These are phyloP conservation scores for Ophiostoma australiae DNA, from an alignment of 2,329 filamentous ascomycete genomes.

Conservation along the genomic window DNA sequence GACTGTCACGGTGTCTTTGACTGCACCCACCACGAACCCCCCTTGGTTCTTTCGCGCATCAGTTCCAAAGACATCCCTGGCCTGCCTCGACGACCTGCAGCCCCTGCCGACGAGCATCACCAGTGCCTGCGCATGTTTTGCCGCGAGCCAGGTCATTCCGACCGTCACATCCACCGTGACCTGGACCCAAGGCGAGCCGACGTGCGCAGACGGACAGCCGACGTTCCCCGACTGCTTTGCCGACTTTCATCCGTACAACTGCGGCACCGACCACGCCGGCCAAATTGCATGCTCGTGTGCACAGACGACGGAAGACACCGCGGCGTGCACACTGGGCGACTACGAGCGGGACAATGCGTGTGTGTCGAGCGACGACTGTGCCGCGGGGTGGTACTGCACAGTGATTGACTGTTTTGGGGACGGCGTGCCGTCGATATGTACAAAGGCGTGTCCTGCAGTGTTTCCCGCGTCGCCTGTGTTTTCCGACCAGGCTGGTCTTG, in stretches of 20 bases:
- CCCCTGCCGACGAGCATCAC: background rate
- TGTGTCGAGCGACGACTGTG: no score
- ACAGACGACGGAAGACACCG: no score
- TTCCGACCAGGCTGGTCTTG: background rate
- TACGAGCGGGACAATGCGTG: no score
- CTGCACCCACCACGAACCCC: background rate
- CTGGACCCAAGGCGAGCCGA: background rate
- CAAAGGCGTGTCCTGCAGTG: background rate
- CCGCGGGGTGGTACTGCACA: no score
- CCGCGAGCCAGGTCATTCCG: background rate
- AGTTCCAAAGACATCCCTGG: background rate
- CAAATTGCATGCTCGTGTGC: no score
- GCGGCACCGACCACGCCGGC: no score
- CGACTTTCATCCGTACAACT: no score
- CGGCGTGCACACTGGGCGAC: no score
- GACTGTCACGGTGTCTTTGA: background rate
- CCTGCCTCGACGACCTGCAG: background rate
- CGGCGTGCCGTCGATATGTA: no score
- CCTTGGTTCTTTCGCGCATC: background rate
- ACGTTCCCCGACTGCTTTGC: background rate
- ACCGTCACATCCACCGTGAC: background rate
- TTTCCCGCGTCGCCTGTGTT: background rate
- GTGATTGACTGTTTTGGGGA: no score
- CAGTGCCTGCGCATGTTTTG: constrained; percentile 29
- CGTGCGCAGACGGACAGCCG: background rate